Conservation (phyloP, 179 eudicot genomes). For the Sideroxylon spinosum region DNA sequence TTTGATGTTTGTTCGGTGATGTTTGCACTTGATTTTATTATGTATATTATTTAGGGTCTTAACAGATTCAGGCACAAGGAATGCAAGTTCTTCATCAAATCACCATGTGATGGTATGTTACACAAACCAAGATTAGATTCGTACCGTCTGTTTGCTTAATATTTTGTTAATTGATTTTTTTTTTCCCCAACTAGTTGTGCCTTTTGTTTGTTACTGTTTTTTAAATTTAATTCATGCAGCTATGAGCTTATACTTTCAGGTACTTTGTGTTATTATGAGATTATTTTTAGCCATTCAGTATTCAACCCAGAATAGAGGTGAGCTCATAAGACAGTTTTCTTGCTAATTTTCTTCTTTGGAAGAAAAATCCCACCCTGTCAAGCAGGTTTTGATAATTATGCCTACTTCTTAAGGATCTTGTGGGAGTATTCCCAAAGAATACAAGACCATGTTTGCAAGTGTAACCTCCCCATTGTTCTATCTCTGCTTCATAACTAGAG, state of each 20-base stretch:
- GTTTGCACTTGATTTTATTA: constrained; percentile 3
- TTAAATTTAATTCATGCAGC: not conserved
- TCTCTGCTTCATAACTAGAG: too few species aligned
- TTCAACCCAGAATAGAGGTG: not conserved
- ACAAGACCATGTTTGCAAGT: not conserved
- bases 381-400: not conserved
- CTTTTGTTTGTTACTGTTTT: not conserved
- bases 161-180: not conserved
- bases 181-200: not conserved
- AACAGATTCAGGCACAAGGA: constrained; percentile 13
- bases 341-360: not conserved
- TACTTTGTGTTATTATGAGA: not conserved
- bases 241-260: not conserved
- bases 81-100: constrained; percentile 26
- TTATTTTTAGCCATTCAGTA: not conserved
- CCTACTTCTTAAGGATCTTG: not conserved
- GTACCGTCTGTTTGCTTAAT: not conserved
- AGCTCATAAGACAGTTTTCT: not conserved
- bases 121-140: not conserved
- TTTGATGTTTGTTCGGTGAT: not conserved
- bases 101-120: constrained; percentile 27
- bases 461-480: not conserved
- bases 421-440: not conserved
- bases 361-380: not conserved
- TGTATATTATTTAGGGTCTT: constrained; percentile 16